phyloP scores from a whole-genome alignment of 2,329 filamentous ascomycete species.

The Dothideomycetes sp. region DNA sequence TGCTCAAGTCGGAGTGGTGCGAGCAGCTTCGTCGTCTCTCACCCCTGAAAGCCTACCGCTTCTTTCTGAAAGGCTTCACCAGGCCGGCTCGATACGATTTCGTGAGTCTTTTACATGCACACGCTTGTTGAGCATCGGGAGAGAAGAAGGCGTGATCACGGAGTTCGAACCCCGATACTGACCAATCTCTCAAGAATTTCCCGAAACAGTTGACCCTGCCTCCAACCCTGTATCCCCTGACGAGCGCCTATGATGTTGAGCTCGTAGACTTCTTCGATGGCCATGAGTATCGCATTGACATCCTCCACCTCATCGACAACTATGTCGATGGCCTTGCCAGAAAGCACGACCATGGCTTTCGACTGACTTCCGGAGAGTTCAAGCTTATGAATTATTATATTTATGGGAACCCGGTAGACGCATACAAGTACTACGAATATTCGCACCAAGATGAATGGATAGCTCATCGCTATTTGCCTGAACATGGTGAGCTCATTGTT shows the following conservation, averaged over 20 bases:
- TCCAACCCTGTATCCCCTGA: not conserved
- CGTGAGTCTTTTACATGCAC: not conserved
- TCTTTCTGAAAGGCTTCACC: slow-evolving; percentile 4
- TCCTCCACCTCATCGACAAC: slow-evolving; percentile 1
- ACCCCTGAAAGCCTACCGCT: slow-evolving; percentile 3
- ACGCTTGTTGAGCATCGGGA: no score
- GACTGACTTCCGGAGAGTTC: not conserved
- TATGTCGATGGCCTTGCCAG: not conserved
- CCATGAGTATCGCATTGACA: slow-evolving; percentile 1
- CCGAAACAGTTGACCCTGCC: slow-evolving; percentile 2
- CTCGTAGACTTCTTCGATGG: slow-evolving; percentile 4
- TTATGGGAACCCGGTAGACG: slow-evolving; percentile 5
- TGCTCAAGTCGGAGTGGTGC: slow-evolving; percentile 2
- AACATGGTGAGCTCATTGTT: not conserved
- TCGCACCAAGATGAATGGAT: not conserved
- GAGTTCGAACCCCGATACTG: no score
- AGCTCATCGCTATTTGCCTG: not conserved
- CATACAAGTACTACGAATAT: slow-evolving; percentile 6
- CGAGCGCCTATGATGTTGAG: not conserved
- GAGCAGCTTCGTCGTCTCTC: slow-evolving; percentile 1
- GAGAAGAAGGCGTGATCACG: no score
- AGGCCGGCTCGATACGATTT: slow-evolving; percentile 4
- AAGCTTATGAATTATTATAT: not conserved
- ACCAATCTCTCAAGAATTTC: not conserved
- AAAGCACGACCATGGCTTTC: not conserved